phyloP scores from a whole-genome alignment of 495 filamentous ascomycete genomes.

The Aspergillus olivimuriae region DNA sequence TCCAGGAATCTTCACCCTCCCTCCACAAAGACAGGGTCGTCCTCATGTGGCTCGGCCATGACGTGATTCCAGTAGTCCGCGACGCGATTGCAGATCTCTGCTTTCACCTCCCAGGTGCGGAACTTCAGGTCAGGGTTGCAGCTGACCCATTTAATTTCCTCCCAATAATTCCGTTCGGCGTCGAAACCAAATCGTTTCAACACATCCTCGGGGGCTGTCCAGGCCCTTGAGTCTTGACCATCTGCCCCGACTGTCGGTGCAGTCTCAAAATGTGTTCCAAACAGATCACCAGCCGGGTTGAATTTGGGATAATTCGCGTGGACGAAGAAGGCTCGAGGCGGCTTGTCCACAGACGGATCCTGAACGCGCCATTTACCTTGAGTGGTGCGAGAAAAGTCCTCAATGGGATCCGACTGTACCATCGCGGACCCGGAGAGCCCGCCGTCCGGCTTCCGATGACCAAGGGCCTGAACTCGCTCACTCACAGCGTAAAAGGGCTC shows the following conservation, averaged over 20 bases:
- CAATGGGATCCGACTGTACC: slow-evolving; percentile 41
- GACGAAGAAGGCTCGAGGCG: slow-evolving; percentile 30
- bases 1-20: slow-evolving; percentile 11
- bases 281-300: slow-evolving; percentile 42
- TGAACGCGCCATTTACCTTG: slow-evolving; percentile 33
- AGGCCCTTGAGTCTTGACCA: slow-evolving; percentile 35
- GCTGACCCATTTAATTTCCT: slow-evolving; percentile 43
- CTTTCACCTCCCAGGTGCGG: slow-evolving; percentile 33
- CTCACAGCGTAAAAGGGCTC: slow-evolving; percentile 47
- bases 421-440: slow-evolving; percentile 33
- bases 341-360: slow-evolving; percentile 17
- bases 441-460: slow-evolving; percentile 25
- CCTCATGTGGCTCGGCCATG: slow-evolving; percentile 34
- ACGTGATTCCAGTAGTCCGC: slow-evolving; percentile 36
- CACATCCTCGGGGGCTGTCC: slow-evolving; percentile 31
- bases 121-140: slow-evolving; percentile 37
- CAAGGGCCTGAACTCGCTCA: slow-evolving; percentile 34
- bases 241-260: slow-evolving; percentile 32
- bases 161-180: slow-evolving; percentile 47
- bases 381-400: slow-evolving; percentile 34
- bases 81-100: slow-evolving; percentile 30
- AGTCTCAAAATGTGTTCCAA: slow-evolving; percentile 34
- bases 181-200: slow-evolving; percentile 43
- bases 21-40: slow-evolving; percentile 29
- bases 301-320: slow-evolving; percentile 45